Percentiles rank a stretch among this genome's conserved stretches.
These are phyloP conservation scores for Backusella psychrophila DNA, from an alignment of 192 early-diverging fungal species.

Conservation along the genomic window DNA sequence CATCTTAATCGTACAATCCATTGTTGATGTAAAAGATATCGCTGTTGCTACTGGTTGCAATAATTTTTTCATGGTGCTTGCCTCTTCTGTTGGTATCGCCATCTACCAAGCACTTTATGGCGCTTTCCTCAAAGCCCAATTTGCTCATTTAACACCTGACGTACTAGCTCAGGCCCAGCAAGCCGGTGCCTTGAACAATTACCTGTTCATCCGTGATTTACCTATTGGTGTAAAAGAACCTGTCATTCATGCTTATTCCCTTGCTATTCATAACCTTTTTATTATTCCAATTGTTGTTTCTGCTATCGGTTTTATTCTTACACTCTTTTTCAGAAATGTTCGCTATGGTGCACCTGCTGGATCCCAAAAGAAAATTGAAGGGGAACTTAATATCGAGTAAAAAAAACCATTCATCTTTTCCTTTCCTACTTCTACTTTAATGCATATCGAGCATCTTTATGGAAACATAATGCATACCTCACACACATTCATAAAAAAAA, in stretches of 20 bases:
- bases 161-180: constrained; percentile 4
- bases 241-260: constrained; percentile 18
- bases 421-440: not conserved
- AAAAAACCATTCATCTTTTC: not conserved
- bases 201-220: constrained; percentile 6
- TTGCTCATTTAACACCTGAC: not conserved
- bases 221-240: constrained; percentile 9
- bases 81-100: constrained; percentile 24
- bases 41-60: constrained; percentile 45
- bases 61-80: constrained; percentile 23
- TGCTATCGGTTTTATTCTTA: constrained; percentile 15
- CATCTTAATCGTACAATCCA: constrained; percentile 42
- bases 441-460: not conserved
- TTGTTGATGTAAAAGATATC: constrained; percentile 41
- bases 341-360: constrained; percentile 2
- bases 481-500: not conserved
- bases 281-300: constrained; percentile 20
- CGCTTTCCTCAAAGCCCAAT: not conserved
- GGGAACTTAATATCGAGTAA: not conserved
- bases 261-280: constrained; percentile 22
- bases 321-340: constrained; percentile 25
- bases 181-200: constrained; percentile 4
- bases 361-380: not conserved
- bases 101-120: constrained; percentile 15
- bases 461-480: not conserved